Evolutionary conservation across 2,329 filamentous ascomycete species (phyloP).

Genomic region (Monosporascus sp.): DNA sequence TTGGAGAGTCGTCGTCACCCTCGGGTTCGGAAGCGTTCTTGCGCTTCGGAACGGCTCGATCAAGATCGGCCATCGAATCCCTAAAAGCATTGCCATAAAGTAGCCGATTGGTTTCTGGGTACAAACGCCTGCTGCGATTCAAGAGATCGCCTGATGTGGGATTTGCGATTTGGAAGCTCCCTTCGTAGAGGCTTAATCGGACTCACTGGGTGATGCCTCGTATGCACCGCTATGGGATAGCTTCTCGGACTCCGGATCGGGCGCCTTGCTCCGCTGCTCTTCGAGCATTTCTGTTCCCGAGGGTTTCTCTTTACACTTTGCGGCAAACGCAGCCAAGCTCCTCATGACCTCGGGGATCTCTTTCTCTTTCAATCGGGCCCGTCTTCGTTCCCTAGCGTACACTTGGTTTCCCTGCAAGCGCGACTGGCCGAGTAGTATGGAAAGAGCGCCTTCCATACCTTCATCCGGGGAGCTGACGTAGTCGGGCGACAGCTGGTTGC

Average conservation of each 20-base stretch:
- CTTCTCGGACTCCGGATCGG: background rate
- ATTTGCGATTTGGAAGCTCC: no score
- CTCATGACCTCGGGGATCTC: conserved; percentile 21
- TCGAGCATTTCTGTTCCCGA: background rate
- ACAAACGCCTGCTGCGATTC: no score
- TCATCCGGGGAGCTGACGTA: conserved; percentile 16
- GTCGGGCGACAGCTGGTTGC: conserved; percentile 21
- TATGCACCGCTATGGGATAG: no score
- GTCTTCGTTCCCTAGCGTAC: conserved; percentile 19
- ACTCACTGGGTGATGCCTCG: no score
- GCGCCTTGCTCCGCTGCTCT: background rate
- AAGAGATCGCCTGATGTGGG: no score
- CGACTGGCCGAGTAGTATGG: conserved; percentile 16
- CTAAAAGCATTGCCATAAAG: no score
- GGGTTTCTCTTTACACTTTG: conserved; percentile 2
- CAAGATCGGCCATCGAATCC: no score
- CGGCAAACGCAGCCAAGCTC: conserved; percentile 17
- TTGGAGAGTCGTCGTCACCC: background rate
- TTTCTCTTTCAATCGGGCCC: conserved; percentile 9
- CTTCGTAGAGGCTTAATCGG: no score
- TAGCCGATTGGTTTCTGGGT: no score
- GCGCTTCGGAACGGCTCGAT: no score
- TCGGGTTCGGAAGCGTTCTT: no score
- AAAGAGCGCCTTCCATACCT: conserved; percentile 17
- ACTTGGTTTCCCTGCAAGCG: conserved; percentile 8